These are phyloP conservation scores for Solanum bulbocastanum DNA, from an alignment of 257 asterid genomes.

Conservation along the genomic window DNA sequence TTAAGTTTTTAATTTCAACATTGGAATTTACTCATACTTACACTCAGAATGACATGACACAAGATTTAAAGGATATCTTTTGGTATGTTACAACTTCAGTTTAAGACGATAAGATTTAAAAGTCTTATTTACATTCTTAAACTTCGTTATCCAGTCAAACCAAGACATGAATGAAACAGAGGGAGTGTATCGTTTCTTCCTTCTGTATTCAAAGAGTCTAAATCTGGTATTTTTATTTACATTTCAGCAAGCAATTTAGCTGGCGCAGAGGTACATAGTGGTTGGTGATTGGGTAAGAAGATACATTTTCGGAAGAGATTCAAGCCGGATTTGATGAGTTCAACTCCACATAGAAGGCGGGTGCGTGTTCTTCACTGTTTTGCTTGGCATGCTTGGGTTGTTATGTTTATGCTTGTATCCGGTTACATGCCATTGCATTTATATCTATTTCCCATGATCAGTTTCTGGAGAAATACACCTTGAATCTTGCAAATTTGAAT, in stretches of 20 bases:
- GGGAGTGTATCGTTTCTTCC: background rate
- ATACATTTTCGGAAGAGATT: slow-evolving; percentile 84
- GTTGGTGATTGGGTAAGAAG: slow-evolving; percentile 83
- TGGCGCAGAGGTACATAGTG: slow-evolving; percentile 88
- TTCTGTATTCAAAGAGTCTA: background rate
- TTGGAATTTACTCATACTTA: too few species aligned
- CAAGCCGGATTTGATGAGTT: slow-evolving; percentile 50
- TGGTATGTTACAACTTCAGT: background rate
- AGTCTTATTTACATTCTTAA: background rate
- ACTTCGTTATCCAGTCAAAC: background rate
- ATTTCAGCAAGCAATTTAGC: slow-evolving; percentile 77
- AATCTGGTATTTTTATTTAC: background rate
- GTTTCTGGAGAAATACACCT: background rate
- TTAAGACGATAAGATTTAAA: background rate
- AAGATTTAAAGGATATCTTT: background rate
- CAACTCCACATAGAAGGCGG: background rate
- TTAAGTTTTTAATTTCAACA: background rate
- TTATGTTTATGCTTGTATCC: background rate
- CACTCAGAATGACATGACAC: background rate
- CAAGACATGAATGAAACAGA: background rate
- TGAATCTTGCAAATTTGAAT: background rate
- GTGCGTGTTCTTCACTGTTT: background rate
- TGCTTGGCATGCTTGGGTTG: background rate
- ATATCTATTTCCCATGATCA: background rate
- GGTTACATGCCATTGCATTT: background rate